Conservation (phyloP, 176 grass and related monocot genomes). For the Musa beccarii region DNA sequence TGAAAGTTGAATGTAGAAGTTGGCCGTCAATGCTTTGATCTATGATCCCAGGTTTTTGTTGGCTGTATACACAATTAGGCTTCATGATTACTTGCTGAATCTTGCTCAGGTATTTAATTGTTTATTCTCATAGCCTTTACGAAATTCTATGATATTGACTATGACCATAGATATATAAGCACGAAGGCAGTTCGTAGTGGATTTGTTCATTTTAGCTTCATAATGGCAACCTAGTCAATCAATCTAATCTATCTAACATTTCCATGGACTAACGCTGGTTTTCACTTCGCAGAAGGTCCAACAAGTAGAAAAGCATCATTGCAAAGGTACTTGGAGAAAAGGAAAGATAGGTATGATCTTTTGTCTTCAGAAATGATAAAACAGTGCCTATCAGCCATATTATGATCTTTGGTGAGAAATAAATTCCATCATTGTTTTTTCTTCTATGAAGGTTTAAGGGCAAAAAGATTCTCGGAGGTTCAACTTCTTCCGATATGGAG, state of each 20-base stretch:
- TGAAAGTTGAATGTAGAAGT: not conserved
- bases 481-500: conserved; percentile 18
- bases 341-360: conserved; percentile 34
- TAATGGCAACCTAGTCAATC: not conserved
- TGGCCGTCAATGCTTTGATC: not conserved
- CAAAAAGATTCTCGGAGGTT: conserved; percentile 24
- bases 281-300: conserved; percentile 18
- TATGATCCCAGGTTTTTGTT: not conserved
- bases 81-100: too few species aligned
- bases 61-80: not conserved
- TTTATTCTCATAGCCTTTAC: not conserved
- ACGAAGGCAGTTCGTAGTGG: not conserved
- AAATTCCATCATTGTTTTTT: not conserved
- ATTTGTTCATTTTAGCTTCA: not conserved
- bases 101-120: not conserved
- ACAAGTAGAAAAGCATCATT: conserved; percentile 33
- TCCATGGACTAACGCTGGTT: conserved; percentile 4
- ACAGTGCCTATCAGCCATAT: not conserved
- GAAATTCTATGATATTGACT: not conserved
- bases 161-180: not conserved
- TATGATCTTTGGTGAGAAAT: not conserved
- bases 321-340: conserved; percentile 41
- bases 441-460: conserved; percentile 32
- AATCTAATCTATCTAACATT: not conserved
- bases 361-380: not conserved